Evolutionary conservation across 2,329 filamentous ascomycete species (phyloP), one percentile per base, ranked within the genome.

Genomic region (Paecilomyces niveus): DNA sequence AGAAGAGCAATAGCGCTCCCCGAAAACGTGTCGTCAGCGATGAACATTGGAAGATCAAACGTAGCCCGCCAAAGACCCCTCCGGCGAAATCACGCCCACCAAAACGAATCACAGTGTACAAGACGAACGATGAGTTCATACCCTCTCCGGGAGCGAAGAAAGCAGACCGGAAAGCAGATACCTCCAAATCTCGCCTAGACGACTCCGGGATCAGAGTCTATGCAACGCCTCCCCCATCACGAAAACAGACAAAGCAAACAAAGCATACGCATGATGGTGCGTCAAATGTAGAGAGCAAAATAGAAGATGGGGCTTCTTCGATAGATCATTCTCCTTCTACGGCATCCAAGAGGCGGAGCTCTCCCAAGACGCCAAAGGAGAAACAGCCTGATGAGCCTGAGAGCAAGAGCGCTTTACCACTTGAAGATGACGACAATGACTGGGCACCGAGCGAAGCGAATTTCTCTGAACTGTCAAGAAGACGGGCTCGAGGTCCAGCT

Each of bases 11-110:
- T 70, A 85, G 80, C 54, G 85, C 90, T 53, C 93, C 93, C 15
- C 92, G 90, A 76, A 97, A 96, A 80, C 85, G 92, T 62, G 90
- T 97, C 57, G 85, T 97, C 61, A 97, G 92, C 71, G 93, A 97
- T 76, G 89, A 89, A 57, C 90, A 96, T 75, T 97, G 93, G 72
- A 83, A 81, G 61, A 81, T 80, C 59, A 82, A 80, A 60, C 81
- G 78, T 59, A 80, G 72, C 58, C 74, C 80, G 8, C 72, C 79
- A 0, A 78, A 74, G 59, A 65, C 69, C 18, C 71, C 68, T 39
- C 59, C 73, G 49, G 69, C 74, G 5, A 77, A 79, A 70, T 56
- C 73, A 69, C 65, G 72, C 66, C 63, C 65, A 13, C 72, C 69
- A 22, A 81, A 78, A 63, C 73, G 78, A 57, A 74, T 79, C 11